Evolutionary conservation across 1,284 basidiomycete species (phyloP).

Genomic region (Dichomitus squalens): DNA sequence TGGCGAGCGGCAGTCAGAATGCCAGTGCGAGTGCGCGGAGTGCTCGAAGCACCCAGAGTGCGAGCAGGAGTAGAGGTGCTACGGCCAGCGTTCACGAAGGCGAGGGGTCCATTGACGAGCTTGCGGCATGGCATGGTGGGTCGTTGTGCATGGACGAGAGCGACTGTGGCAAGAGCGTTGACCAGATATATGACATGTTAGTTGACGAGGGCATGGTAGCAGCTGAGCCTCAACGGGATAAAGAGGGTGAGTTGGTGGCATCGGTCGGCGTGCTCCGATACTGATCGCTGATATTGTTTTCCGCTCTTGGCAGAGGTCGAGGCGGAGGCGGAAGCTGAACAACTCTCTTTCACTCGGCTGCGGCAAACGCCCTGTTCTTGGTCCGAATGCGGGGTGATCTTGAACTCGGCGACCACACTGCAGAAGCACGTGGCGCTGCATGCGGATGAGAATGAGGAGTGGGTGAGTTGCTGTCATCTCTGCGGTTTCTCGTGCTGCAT

Average conservation of each 20-base stretch:
- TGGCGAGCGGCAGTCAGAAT: not conserved
- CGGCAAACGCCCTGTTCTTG: constrained; percentile 56
- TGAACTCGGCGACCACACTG: constrained; percentile 56
- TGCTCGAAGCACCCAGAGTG: too few species aligned
- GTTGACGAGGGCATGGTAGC: not conserved
- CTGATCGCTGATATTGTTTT: constrained; percentile 3
- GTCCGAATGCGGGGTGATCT: constrained; percentile 53
- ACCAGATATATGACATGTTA: not conserved
- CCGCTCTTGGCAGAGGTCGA: not conserved
- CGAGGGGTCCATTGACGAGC: constrained; percentile 14
- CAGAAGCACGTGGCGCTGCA: constrained; percentile 55
- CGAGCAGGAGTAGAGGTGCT: not conserved
- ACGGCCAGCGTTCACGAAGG: not conserved
- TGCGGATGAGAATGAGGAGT: constrained; percentile 34
- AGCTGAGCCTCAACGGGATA: not conserved
- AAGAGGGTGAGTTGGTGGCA: not conserved
- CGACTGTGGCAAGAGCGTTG: not conserved
- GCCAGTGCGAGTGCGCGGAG: not conserved
- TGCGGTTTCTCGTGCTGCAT: not conserved
- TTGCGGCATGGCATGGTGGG: constrained; percentile 23
- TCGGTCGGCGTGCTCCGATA: not conserved
- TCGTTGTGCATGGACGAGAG: not conserved
- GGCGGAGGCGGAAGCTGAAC: constrained; percentile 15
- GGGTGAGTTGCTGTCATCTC: constrained; percentile 29
- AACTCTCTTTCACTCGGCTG: constrained; percentile 46